These are phyloP conservation scores for Sarocladium oryzae DNA, from an alignment of 2,329 filamentous ascomycete species.

Conservation along the genomic window DNA sequence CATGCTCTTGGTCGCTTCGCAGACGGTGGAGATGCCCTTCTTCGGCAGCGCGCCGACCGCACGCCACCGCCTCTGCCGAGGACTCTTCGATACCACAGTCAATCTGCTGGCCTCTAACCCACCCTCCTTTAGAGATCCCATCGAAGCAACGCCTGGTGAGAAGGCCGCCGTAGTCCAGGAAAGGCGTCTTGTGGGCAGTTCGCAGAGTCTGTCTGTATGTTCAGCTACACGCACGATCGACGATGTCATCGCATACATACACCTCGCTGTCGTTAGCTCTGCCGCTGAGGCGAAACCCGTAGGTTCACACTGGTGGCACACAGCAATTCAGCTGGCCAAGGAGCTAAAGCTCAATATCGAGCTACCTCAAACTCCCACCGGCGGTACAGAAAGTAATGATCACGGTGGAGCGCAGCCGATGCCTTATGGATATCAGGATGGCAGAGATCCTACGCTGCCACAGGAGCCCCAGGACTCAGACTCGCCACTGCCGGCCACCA, in stretches of 20 bases:
- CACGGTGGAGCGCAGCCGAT: not conserved
- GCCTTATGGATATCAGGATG: not conserved
- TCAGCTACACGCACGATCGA: not conserved
- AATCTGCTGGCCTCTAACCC: not conserved
- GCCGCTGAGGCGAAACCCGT: not conserved
- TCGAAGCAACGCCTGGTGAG: not conserved
- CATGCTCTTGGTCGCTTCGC: not conserved
- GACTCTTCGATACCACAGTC: not conserved
- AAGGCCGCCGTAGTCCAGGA: not conserved
- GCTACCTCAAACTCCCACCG: not conserved
- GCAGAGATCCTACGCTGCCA: not conserved
- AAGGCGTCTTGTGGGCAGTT: not conserved
- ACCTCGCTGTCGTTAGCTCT: slow-evolving; percentile 2
- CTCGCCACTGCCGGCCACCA: not conserved
- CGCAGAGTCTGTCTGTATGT: not conserved
- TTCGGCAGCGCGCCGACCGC: slow-evolving; percentile 1
- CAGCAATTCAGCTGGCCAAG: not conserved
- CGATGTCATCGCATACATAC: slow-evolving; percentile 3
- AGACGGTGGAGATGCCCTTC: slow-evolving; percentile 4
- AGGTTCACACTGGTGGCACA: slow-evolving; percentile 3
- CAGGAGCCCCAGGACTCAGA: not conserved
- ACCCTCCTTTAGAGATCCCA: not conserved
- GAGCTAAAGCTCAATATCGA: slow-evolving; percentile 3
- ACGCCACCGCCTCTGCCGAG: not conserved
- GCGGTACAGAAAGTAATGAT: too few relatives aligned